Evolutionary conservation across 2,329 filamentous ascomycete species (phyloP).

Genomic region (Shiraia sp.): DNA sequence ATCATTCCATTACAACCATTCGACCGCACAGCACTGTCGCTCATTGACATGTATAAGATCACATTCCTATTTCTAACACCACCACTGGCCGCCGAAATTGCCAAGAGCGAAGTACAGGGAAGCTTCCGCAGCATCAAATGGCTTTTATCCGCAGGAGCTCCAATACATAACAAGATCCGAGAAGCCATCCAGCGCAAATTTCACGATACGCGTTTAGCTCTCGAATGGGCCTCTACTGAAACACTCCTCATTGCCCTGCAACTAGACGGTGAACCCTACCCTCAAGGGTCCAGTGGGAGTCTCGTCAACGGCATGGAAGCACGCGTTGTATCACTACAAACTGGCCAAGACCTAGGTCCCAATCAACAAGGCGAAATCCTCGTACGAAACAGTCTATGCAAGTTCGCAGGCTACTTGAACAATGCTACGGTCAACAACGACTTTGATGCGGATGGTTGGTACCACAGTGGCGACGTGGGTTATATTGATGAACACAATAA

Average conservation of each 20-base stretch:
- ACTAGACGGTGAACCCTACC: conserved; percentile 13
- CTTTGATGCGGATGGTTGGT: too few relatives aligned
- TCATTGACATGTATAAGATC: conserved; percentile 21
- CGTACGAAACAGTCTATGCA: too few relatives aligned
- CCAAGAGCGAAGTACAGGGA: conserved; percentile 5
- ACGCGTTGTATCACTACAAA: too few relatives aligned
- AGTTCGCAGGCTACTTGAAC: too few relatives aligned
- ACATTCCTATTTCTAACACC: conserved; percentile 29
- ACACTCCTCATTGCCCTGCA: conserved; percentile 31
- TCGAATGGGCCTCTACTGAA: conserved; percentile 27
- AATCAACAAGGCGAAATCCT: too few relatives aligned
- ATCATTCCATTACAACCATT: conserved; percentile 19
- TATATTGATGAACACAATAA: too few relatives aligned
- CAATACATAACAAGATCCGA: conserved; percentile 25
- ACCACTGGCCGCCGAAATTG: conserved; percentile 23
- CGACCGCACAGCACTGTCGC: conserved; percentile 14
- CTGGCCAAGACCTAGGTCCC: too few relatives aligned
- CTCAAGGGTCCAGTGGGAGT: conserved; percentile 22
- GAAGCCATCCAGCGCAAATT: conserved; percentile 18
- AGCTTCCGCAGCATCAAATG: conserved; percentile 26
- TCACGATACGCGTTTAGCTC: conserved; percentile 17
- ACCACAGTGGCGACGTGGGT: too few relatives aligned
- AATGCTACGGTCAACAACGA: too few relatives aligned
- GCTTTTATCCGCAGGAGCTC: conserved; percentile 28
- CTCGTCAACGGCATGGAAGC: too few relatives aligned